These are phyloP conservation scores for Podaxis sp. DNA, from an alignment of 768 basidiomycete species.

Conservation along the genomic window DNA sequence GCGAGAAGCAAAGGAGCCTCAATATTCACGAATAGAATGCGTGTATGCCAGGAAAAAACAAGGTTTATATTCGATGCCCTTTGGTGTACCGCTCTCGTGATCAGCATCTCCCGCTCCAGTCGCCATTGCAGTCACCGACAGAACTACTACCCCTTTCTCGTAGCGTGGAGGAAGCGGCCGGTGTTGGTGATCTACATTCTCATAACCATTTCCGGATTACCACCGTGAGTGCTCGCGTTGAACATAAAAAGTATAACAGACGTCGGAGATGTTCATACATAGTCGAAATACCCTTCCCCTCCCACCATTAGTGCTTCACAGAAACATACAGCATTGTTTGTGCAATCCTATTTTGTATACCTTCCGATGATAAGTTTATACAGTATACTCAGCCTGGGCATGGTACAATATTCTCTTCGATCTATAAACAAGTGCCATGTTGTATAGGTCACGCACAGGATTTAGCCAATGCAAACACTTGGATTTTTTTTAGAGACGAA, in stretches of 20 bases:
- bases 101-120: background rate
- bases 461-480: background rate
- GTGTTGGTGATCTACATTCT: background rate
- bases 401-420: background rate
- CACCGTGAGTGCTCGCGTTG: no score
- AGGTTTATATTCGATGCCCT: background rate
- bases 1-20: constrained; percentile 35
- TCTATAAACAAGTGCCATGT: background rate
- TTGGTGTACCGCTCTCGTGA: background rate
- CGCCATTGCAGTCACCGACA: background rate
- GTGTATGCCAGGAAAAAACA: constrained; percentile 54
- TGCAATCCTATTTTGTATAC: background rate
- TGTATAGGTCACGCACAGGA: background rate
- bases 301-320: no score
- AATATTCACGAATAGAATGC: constrained; percentile 54
- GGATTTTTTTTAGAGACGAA: no score
- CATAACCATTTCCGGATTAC: background rate
- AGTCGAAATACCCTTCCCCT: no score
- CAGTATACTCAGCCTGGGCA: background rate
- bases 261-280: no score
- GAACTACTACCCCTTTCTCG: background rate
- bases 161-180: background rate
- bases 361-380: background rate
- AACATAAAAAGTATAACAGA: no score
- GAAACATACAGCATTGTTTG: no score